A percentile compares a stretch with the other conserved stretches of the same genome.
phyloP scores from a whole-genome alignment of 345 rosid species.

The Leavenworthia alabamica region DNA sequence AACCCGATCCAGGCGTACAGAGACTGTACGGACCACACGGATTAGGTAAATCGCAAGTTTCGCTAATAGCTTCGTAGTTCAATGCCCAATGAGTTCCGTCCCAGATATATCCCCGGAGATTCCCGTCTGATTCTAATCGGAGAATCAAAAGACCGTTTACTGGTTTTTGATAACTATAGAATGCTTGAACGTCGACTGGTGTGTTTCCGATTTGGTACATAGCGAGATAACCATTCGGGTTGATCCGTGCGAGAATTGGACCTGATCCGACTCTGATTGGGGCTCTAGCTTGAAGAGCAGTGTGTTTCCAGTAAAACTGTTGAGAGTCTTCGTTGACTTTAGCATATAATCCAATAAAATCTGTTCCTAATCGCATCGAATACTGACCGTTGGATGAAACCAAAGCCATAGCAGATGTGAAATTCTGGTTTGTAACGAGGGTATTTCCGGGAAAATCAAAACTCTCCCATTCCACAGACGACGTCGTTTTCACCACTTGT shows the following conservation, averaged over 20 bases:
- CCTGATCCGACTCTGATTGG: constrained; percentile 46
- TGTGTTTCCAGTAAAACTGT: constrained; percentile 72
- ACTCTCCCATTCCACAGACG: constrained; percentile 60
- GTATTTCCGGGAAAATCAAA: constrained; percentile 57
- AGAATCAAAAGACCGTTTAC: constrained; percentile 40
- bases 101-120: constrained; percentile 67
- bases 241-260: constrained; percentile 48
- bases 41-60: constrained; percentile 57
- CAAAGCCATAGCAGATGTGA: constrained; percentile 53
- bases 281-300: constrained; percentile 67
- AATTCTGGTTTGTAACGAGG: constrained; percentile 68
- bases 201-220: constrained; percentile 54
- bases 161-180: constrained; percentile 47
- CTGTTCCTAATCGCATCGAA: constrained; percentile 54
- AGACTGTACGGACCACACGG: constrained; percentile 69
- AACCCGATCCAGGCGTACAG: constrained; percentile 53
- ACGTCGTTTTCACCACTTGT: constrained; percentile 35
- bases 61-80: constrained; percentile 62
- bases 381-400: constrained; percentile 53
- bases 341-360: constrained; percentile 69
- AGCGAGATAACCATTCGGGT: constrained; percentile 59
- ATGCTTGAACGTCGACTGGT: constrained; percentile 69
- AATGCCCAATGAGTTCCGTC: constrained; percentile 51
- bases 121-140: constrained; percentile 75
- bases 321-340: constrained; percentile 33